phyloP scores from a whole-genome alignment of 768 basidiomycete genomes.

The Suillus tomentosus region DNA sequence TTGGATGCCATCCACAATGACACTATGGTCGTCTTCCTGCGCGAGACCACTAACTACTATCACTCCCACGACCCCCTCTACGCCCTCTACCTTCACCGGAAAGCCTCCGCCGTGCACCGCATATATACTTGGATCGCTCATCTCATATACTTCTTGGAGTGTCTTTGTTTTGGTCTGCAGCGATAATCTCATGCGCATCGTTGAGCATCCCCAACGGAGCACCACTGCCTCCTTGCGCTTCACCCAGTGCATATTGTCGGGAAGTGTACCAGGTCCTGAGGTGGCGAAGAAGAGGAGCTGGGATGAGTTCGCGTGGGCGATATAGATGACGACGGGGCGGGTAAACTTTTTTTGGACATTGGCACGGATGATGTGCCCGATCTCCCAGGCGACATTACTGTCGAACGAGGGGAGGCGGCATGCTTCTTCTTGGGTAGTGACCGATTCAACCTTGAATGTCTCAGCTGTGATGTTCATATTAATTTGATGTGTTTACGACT shows the following conservation, averaged over 20 bases:
- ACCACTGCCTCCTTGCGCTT: conserved; percentile 36
- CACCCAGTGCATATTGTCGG: conserved; percentile 36
- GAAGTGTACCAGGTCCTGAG: conserved; percentile 30
- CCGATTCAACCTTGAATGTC: conserved; percentile 18
- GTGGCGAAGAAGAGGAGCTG: conserved; percentile 35
- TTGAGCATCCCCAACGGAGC: conserved; percentile 33
- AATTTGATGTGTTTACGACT: background rate
- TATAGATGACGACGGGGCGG: conserved; percentile 29
- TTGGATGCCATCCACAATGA: conserved; percentile 32
- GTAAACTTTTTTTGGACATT: conserved; percentile 21
- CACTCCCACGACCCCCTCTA: conserved; percentile 37
- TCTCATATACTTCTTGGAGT: conserved; percentile 23
- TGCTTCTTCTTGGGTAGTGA: conserved; percentile 28
- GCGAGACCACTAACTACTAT: conserved; percentile 38
- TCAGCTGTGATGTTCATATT: background rate
- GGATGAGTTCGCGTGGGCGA: conserved; percentile 30
- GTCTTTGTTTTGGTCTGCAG: conserved; percentile 8
- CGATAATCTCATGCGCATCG: conserved; percentile 26
- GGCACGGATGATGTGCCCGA: conserved; percentile 31
- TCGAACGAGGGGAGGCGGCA: conserved; percentile 32
- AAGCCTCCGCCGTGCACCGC: conserved; percentile 36
- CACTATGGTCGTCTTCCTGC: conserved; percentile 33
- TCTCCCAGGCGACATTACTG: conserved; percentile 35
- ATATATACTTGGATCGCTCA: conserved; percentile 31
- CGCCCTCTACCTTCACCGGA: conserved; percentile 34